Conservation (phyloP, 2,329 filamentous ascomycete genomes). For the Escovopsis weberi region DNA sequence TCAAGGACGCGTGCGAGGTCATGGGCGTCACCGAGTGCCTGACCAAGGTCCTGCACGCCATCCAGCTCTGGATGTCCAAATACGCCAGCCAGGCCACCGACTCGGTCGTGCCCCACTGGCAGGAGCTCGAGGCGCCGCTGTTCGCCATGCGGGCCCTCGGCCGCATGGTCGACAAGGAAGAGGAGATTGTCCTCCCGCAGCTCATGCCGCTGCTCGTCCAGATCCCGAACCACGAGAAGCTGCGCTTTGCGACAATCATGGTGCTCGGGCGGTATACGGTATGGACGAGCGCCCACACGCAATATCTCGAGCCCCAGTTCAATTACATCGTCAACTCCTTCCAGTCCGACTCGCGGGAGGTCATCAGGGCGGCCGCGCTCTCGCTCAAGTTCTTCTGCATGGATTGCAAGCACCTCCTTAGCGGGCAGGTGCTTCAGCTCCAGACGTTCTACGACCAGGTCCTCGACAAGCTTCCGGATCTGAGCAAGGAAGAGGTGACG, state of each 20-base stretch:
- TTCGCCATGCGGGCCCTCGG: slow-evolving; percentile 95
- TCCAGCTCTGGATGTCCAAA: slow-evolving; percentile 76
- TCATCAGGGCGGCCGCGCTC: slow-evolving; percentile 79
- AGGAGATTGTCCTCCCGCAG: slow-evolving; percentile 73
- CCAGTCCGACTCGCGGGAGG: slow-evolving; percentile 74
- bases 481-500: slow-evolving; percentile 89
- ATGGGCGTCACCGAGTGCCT: slow-evolving; percentile 88
- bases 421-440: slow-evolving; percentile 68
- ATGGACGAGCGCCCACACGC: slow-evolving; percentile 89
- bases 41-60: slow-evolving; percentile 71
- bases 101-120: slow-evolving; percentile 79
- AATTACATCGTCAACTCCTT: slow-evolving; percentile 94
- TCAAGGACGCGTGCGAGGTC: slow-evolving; percentile 94
- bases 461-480: slow-evolving; percentile 67
- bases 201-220: slow-evolving; percentile 88
- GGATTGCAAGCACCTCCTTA: slow-evolving; percentile 79
- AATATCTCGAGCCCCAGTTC: slow-evolving; percentile 83
- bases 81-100: slow-evolving; percentile 63
- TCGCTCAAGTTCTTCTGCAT: slow-evolving; percentile 96
- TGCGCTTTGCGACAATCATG: slow-evolving; percentile 98
- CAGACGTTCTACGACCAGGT: slow-evolving; percentile 88
- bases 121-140: slow-evolving; percentile 84
- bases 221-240: slow-evolving; percentile 89
- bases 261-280: slow-evolving; percentile 92
- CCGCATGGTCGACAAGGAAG: slow-evolving; percentile 83